Percentiles rank a stretch among this genome's conserved stretches.
Evolutionary conservation across 2,329 filamentous ascomycete genomes (phyloP).

Genomic region (Diaporthe sp.): DNA sequence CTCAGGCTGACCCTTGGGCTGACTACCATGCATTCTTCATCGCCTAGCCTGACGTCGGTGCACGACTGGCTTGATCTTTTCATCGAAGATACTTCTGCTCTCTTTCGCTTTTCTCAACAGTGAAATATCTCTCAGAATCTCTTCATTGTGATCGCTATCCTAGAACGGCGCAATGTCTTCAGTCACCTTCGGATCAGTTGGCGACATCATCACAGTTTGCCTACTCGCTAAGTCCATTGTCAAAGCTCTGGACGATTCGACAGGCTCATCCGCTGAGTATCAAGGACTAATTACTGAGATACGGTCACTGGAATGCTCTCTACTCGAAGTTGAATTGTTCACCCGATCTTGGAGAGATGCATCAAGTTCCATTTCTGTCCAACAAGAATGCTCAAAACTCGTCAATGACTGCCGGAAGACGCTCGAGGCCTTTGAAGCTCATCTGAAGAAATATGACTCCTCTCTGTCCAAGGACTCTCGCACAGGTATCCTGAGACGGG

Average conservation of each 20-base stretch:
- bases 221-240: background rate
- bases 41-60: no score
- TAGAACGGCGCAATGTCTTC: background rate
- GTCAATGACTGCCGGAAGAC: background rate
- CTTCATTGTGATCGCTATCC: background rate
- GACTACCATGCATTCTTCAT: no score
- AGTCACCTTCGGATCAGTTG: background rate
- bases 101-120: no score
- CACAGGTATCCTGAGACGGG: background rate
- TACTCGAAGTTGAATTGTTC: background rate
- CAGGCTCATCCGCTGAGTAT: background rate
- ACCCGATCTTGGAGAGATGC: background rate
- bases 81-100: no score
- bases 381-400: background rate
- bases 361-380: fast-evolving
- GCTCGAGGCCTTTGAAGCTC: background rate
- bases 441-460: background rate
- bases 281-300: background rate
- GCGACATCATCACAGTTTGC: background rate
- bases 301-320: background rate
- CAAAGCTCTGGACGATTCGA: background rate
- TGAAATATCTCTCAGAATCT: no score
- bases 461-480: background rate
- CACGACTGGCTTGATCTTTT: no score
- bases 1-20: background rate